Base-by-base conservation (phyloP, 768 basidiomycete genomes). In the Boletus patriciae region DNA sequence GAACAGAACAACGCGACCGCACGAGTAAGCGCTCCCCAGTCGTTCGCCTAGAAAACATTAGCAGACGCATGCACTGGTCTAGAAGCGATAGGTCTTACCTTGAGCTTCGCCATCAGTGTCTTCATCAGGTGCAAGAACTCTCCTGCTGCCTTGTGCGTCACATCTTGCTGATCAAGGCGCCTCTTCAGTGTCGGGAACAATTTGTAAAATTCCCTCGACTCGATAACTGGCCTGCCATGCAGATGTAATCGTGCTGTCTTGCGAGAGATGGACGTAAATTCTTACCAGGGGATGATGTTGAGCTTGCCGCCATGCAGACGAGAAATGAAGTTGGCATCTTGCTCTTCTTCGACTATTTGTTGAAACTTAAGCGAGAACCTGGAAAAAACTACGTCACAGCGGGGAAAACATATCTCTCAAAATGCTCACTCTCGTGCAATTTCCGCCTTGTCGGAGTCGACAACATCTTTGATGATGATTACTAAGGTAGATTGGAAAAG, bases 381-480 rank as follows among this genome's bases (percentile, higher is more conserved):
- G 47, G 9, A 34, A 23, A 19, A 48, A 49, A 1, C 1, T 8
- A 18, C 5, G 16, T 57, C 11, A 48, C 5, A 10, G 29, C 10
- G 11, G 6, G 47, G 9, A 27, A 15, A 23, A 1, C 0, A 34
- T 41, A 36, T 52, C 18, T 12, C n/a, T 29, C 13, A 46, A 25
- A 21, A 9, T 4, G 37, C 81, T 61, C 60, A 85, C 84, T 86
- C 84, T 63, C 77, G 70, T 8, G 77, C 79, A 34, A 86, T 84
- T 49, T 86, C 85, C 0, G 65, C 66, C 62, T 78, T 83, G 62
- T 86, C 85, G 0, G 81, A 77, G 46, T 86, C 85, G 6, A 83
- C 76, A 12, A 87, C 85, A 46, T 86, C 85, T 80, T 86, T 87
- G 66, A 86, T 85, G 48, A 86, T 84, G 59, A 86, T 85, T 8